Evolutionary conservation across 768 basidiomycete species (phyloP), one percentile per base, ranked within the genome.

Genomic region (Imleria badia): DNA sequence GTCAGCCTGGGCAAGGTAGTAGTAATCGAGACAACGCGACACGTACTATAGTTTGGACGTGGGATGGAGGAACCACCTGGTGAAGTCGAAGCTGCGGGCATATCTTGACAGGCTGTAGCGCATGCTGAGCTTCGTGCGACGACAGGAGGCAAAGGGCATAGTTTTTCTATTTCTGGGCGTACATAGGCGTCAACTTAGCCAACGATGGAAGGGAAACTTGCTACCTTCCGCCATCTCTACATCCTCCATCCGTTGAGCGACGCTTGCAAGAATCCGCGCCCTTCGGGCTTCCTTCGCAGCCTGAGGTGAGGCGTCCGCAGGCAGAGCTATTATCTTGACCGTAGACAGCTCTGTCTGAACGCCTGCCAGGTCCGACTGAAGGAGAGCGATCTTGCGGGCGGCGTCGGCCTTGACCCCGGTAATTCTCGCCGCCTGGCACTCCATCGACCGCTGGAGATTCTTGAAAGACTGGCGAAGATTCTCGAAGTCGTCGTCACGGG

Each of bases 381-480:
- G 40, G n/a, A 66, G 53, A 5, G 39, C 34, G 8, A 63, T 59
- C 56, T 54, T 66, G 20, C 48, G 55, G 0, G 66, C 31, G 7
- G 54, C 6, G 23, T 68, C 61, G 19, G 59, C 59, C 49, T 43
- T 66, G 45, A 61, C 36, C 7, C 39, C 55, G 1, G 49, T 54
- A 15, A 59, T 13, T 33, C 52, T 57, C 23, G 64, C 61, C 2
- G 38, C 55, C 5, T 66, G 64, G 34, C 51, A 47, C 19, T 66
- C 60, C 41, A 54, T 43, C 22, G 43, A 45, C 7, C 29, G 20
- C 47, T 51, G 48, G 3, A 51, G 17, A n/a, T 19, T 20, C 31
- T 55, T 49, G 38, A 56, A 6, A 0, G 59, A 58, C 33, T 26
- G 20, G 15, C 52, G 19, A 19, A 66, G 43, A 19, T 33, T 38